A percentile compares a stretch with the other conserved stretches of the same genome.
Evolutionary conservation across 2,329 filamentous ascomycete genomes (phyloP).

Genomic region (Beauveria brongniartii): DNA sequence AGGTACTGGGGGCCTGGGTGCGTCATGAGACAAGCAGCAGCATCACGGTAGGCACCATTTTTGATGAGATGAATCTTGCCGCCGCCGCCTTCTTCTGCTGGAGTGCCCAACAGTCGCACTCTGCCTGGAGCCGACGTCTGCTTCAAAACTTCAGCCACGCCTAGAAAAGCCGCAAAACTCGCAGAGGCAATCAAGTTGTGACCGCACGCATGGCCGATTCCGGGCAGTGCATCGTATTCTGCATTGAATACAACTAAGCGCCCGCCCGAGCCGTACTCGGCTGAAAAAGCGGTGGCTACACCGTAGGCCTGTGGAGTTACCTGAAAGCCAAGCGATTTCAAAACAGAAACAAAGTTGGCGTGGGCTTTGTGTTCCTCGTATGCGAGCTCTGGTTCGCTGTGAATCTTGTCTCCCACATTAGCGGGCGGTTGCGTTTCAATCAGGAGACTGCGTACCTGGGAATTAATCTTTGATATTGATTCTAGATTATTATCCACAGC

Average conservation of each 20-base stretch:
- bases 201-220: slow-evolving; percentile 29
- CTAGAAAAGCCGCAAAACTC: slow-evolving; percentile 27
- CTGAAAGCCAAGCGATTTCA: slow-evolving; percentile 17
- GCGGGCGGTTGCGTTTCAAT: no score
- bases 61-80: slow-evolving; percentile 35
- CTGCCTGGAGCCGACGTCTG: slow-evolving; percentile 21
- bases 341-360: slow-evolving; percentile 16
- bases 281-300: slow-evolving; percentile 26
- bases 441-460: neutral
- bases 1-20: slow-evolving; percentile 14
- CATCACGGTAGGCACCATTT: slow-evolving; percentile 17
- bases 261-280: slow-evolving; percentile 21
- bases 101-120: slow-evolving; percentile 31
- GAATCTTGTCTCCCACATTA: slow-evolving; percentile 13
- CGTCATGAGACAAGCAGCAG: slow-evolving; percentile 19
- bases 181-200: slow-evolving; percentile 23
- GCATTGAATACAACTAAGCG: slow-evolving; percentile 25
- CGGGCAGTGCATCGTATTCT: slow-evolving; percentile 27
- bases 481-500: neutral
- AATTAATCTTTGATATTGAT: slow-evolving; percentile 1
- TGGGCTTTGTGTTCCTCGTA: slow-evolving; percentile 24
- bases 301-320: slow-evolving; percentile 25
- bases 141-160: slow-evolving; percentile 20
- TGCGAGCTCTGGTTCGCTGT: slow-evolving; percentile 21
- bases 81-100: slow-evolving; percentile 34